Base-by-base conservation (phyloP, 2,329 filamentous ascomycete species). In the Grosmannia penicillata region DNA sequence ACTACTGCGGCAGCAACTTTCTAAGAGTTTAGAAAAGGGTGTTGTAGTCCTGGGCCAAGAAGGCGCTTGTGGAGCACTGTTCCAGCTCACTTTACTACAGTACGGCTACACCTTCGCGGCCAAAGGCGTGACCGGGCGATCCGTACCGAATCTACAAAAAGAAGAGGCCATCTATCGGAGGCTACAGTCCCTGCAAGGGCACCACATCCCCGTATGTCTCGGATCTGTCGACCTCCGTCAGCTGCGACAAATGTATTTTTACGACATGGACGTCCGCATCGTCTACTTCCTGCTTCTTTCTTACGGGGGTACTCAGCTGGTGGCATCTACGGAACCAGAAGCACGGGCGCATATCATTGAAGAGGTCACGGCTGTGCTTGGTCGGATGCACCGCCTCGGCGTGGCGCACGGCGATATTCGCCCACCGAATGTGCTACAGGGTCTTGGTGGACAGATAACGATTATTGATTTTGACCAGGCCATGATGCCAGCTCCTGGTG, bases 61-160 rank as follows among this genome's bases (percentile, higher is more conserved):
- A 21, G 56, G 62, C 6, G 45, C 58, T 1, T 52, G 56, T 8
- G 55, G 60, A 13, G 57, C 55, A 4, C 47, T 65, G 6, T 66
- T 68, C 44, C 49, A 54, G 39, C 47, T 66, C 5, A 60, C 55
- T 8, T 51, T 67, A 28, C 45, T 57, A 19, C 48, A 42, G 3
- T 56, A 65, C 43, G 55, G 60, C 42, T 67, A 66, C 49, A 62
- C 55, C 2, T 58, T 67, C 32, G 49, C 59, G 21, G 49, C 54
- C 36, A 68, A 68, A 45, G 56, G 56, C 18, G 42, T 33, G 8
- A 43, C 42, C 14, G 28, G 24, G 24, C 29, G 33, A 3, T 3
- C 7, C 4, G 36, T 42, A 23, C 37, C 26, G 2, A 18, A 14
- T 31, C 38, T 46, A 23, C 14, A 41, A 30, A 23, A 45, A 6